Percentiles rank a stretch among this genome's conserved stretches.
Conservation (phyloP, 2,329 filamentous ascomycete species). For the Pseudocercospora cruenta region DNA sequence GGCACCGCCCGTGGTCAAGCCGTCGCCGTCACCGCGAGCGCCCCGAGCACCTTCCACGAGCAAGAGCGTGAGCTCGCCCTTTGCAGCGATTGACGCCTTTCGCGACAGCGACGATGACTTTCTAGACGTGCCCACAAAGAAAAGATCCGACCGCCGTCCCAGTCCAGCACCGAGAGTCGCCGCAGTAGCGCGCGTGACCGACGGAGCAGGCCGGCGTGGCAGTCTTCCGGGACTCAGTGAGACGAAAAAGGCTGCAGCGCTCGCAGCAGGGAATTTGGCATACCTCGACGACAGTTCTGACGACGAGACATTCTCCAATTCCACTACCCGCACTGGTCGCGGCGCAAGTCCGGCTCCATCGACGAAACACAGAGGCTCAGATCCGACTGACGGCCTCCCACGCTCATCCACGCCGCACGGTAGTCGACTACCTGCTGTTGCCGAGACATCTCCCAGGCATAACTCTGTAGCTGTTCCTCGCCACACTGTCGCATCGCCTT, state of each 20-base stretch:
- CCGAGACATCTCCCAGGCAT: constrained; percentile 19
- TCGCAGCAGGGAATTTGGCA: constrained; percentile 37
- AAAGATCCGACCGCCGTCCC: constrained; percentile 32
- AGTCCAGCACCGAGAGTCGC: constrained; percentile 33
- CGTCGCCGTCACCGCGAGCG: constrained; percentile 14
- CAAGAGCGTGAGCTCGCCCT: constrained; percentile 23
- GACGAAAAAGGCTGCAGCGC: constrained; percentile 30
- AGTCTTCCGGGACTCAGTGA: constrained; percentile 24
- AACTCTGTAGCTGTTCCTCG: constrained; percentile 23
- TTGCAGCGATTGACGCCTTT: constrained; percentile 26
- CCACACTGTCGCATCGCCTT: constrained; percentile 41
- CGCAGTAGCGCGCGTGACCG: constrained; percentile 24
- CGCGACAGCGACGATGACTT: constrained; percentile 36
- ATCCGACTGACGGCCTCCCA: constrained; percentile 16
- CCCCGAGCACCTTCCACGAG: constrained; percentile 17
- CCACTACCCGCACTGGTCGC: constrained; percentile 27
- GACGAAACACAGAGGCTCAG: constrained; percentile 26
- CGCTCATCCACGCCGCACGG: constrained; percentile 34
- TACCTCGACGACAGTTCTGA: constrained; percentile 41
- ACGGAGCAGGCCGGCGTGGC: constrained; percentile 30
- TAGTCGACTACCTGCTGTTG: constrained; percentile 19
- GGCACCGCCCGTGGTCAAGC: constrained; percentile 28
- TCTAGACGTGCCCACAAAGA: constrained; percentile 26
- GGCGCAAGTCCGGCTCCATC: constrained; percentile 35
- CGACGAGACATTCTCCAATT: constrained; percentile 25